Evolutionary conservation across 116 monocot genomes (phyloP).

Genomic region (Zostera marina): DNA sequence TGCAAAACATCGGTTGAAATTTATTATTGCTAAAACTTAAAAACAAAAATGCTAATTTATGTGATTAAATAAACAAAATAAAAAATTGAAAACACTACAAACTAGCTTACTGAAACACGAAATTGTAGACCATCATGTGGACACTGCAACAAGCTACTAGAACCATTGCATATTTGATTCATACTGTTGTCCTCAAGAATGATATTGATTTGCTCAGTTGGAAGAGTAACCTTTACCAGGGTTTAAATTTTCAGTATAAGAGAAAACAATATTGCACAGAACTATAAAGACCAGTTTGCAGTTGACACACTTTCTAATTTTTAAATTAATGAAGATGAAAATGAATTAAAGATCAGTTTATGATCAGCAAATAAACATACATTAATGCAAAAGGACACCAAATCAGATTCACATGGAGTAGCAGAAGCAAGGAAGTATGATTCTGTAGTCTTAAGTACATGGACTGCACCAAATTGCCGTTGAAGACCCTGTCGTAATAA

Average conservation of each 20-base stretch:
- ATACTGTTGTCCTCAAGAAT: slow-evolving; percentile 2
- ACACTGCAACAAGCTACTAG: slow-evolving; percentile 8
- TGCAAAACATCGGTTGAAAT: slow-evolving; percentile 10
- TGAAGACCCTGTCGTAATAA: slow-evolving; percentile 36
- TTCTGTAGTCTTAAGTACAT: slow-evolving; percentile 60
- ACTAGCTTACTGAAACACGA: slow-evolving; percentile 32
- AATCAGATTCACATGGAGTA: slow-evolving; percentile 39
- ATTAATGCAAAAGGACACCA: slow-evolving; percentile 41
- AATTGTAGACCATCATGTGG: slow-evolving; percentile 14
- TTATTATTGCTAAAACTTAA: background rate
- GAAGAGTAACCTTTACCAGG: slow-evolving; percentile 26
- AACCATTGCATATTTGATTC: slow-evolving; percentile 8
- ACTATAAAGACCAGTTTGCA: no score
- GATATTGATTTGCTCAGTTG: slow-evolving; percentile 9
- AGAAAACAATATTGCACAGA: background rate
- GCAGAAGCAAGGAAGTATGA: slow-evolving; percentile 47
- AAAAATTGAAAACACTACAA: background rate
- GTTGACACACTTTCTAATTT: no score
- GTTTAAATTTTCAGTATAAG: background rate
- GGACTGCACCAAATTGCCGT: slow-evolving; percentile 50
- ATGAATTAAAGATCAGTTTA: background rate
- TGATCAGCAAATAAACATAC: slow-evolving; percentile 20
- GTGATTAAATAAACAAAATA: background rate
- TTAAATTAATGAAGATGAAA: no score
- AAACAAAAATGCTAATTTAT: background rate